Conservation (phyloP, 441 rosid species). For the Populus hybrid region DNA sequence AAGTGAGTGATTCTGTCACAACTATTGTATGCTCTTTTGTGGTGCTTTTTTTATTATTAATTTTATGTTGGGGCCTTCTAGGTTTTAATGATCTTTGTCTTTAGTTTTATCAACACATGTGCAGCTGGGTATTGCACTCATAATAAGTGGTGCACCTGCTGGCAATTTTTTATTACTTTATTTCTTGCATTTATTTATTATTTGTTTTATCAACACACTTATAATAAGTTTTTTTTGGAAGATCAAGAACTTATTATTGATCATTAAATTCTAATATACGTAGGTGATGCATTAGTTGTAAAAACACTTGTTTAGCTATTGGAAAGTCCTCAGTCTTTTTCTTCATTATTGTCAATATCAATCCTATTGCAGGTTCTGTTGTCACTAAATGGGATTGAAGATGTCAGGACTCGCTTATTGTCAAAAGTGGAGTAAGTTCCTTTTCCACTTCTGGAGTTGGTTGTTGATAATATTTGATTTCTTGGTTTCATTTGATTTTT, state of each 20-base stretch:
- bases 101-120: not conserved
- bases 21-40: too few relatives aligned
- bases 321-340: not conserved
- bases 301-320: not conserved
- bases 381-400: constrained; percentile 69
- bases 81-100: not conserved
- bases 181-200: not conserved
- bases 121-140: not conserved
- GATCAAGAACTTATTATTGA: not conserved
- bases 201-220: too few relatives aligned
- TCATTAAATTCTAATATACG: not conserved
- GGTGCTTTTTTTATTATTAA: too few relatives aligned
- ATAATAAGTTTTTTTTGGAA: not conserved
- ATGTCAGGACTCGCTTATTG: constrained; percentile 56
- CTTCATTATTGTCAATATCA: constrained; percentile 2
- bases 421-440: constrained; percentile 80
- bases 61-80: too few relatives aligned
- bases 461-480: not conserved
- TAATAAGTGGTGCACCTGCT: not conserved
- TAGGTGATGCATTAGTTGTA: not conserved
- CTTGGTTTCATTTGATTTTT: not conserved
- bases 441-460: constrained; percentile 11
- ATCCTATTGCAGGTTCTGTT: constrained; percentile 58
- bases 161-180: not conserved
- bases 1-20: too few relatives aligned